Conservation (phyloP, 768 basidiomycete genomes). For the Suillus clintonianus region DNA sequence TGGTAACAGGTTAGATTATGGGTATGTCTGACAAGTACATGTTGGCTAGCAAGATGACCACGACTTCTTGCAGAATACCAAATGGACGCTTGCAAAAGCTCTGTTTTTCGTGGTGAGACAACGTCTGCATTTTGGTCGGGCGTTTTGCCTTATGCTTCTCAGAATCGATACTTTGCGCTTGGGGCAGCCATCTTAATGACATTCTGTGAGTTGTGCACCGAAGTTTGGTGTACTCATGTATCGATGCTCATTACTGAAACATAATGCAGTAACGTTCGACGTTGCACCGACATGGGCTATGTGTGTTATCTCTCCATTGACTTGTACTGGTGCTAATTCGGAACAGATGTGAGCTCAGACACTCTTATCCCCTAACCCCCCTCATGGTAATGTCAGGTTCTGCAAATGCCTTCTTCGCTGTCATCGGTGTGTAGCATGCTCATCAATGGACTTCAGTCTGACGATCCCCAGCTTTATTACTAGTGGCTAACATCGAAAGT, state of each 20-base stretch:
- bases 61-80: neutral
- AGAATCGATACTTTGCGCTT: slow-evolving; percentile 10
- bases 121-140: neutral
- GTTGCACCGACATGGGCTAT: neutral
- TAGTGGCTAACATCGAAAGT: slow-evolving; percentile 6
- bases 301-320: neutral
- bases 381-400: neutral
- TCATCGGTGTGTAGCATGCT: neutral
- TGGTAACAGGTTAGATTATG: slow-evolving; percentile 4
- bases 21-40: neutral
- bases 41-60: neutral
- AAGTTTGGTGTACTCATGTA: neutral
- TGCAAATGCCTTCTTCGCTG: neutral
- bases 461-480: neutral
- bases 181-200: neutral
- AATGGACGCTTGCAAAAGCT: slow-evolving; percentile 4
- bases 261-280: neutral
- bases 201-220: slow-evolving; percentile 1
- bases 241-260: neutral
- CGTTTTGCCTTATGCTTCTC: neutral
- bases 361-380: neutral
- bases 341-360: neutral
- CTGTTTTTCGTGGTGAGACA: slow-evolving; percentile 4
- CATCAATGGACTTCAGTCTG: neutral
- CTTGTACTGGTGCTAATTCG: neutral